Percentiles rank a stretch among this genome's conserved stretches.
These are phyloP conservation scores for Corylus heterophylla DNA, from an alignment of 306 rosid species.

Conservation along the genomic window DNA sequence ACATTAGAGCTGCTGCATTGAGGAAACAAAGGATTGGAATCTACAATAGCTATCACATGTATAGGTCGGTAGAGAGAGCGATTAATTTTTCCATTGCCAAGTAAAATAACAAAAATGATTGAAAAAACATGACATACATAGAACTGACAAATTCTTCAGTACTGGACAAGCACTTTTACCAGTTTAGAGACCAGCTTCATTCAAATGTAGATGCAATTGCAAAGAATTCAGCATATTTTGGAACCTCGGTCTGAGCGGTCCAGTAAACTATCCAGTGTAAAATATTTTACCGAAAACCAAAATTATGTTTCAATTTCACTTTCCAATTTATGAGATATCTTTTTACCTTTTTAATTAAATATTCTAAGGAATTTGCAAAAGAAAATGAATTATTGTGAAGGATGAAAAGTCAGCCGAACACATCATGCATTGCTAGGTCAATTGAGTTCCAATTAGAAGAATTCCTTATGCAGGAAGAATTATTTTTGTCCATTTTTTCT, in stretches of 20 bases:
- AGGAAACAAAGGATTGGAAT: not conserved
- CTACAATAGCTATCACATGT: not conserved
- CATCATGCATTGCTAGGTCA: not conserved
- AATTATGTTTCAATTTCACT: not conserved
- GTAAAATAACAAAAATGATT: not conserved
- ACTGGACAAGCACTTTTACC: not conserved
- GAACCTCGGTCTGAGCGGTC: constrained; percentile 1
- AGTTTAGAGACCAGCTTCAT: not conserved
- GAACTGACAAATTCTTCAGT: not conserved
- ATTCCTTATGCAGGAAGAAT: not conserved
- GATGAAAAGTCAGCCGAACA: not conserved
- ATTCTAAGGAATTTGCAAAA: not conserved
- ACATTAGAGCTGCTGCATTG: constrained; percentile 53
- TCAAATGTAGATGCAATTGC: not conserved
- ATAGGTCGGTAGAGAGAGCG: not conserved
- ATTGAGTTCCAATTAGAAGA: not conserved
- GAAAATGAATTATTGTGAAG: not conserved
- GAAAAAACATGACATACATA: not conserved
- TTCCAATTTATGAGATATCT: not conserved
- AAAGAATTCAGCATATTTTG: not conserved
- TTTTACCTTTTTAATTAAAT: not conserved
- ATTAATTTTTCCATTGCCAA: not conserved
- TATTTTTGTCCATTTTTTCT: not conserved
- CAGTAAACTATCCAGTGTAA: not conserved
- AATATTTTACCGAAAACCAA: not conserved